Conservation (phyloP, 257 asterid genomes). For the Eustoma russellianum region DNA sequence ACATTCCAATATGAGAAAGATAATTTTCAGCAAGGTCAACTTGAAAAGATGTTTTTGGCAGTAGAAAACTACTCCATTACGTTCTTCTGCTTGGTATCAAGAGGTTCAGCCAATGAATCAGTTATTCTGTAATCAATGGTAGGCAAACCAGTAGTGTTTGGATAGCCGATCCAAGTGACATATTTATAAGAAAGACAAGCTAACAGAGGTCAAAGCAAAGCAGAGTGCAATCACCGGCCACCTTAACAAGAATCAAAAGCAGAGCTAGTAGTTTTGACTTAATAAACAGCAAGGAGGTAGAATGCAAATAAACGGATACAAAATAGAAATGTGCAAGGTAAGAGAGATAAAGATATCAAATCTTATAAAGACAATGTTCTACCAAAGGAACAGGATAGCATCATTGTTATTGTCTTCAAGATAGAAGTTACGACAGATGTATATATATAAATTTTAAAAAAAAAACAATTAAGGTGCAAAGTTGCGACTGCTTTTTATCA, state of each 20-base stretch:
- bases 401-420: too few relatives aligned
- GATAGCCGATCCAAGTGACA: constrained; percentile 99
- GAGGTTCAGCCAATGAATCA: constrained; percentile 83
- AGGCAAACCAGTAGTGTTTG: constrained; percentile 97
- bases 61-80: constrained; percentile 5
- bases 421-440: too few relatives aligned
- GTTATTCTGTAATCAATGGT: constrained; percentile 91
- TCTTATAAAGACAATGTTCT: too few relatives aligned
- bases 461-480: too few relatives aligned
- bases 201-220: too few relatives aligned
- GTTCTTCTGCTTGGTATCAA: constrained; percentile 72
- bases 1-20: background rate
- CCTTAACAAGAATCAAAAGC: background rate
- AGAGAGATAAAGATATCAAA: too few relatives aligned
- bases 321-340: too few relatives aligned
- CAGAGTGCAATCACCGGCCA: background rate
- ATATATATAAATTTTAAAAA: too few relatives aligned
- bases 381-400: too few relatives aligned
- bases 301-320: too few relatives aligned
- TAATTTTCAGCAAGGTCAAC: constrained; percentile 3
- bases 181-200: constrained; percentile 17
- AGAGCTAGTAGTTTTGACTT: background rate
- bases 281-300: too few relatives aligned
- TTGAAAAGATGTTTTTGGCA: background rate
- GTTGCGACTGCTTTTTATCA: too few relatives aligned